Base-by-base conservation (phyloP, 805 yeast genomes). In the Candida silvicultrix region DNA sequence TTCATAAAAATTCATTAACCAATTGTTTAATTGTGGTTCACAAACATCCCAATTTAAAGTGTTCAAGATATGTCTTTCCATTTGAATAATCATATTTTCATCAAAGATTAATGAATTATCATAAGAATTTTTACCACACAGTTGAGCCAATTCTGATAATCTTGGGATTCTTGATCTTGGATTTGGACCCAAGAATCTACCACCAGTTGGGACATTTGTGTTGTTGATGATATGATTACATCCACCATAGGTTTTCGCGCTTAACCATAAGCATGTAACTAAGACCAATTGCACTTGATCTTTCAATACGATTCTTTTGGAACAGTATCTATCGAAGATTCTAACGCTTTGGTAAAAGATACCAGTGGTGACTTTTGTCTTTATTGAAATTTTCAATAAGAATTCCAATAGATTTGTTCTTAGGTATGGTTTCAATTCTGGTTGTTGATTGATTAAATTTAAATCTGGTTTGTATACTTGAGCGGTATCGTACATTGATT, bases 271-370 rank as follows among this genome's bases (percentile, higher is more conserved):
- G 49, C 96, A 88, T 5, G 96, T 88, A 49, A 95, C 85, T 29
- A 95, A 89, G 11, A 92, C 92, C 45, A 92, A 73, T 65, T 90
- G 97, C 50, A 88, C 82, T 66, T 90, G 98, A 47, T 86, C 90
- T 53, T 83, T 78, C 51, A 85, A 75, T 1, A 90, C 94, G 8
- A 89, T 80, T 55, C 98, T 74, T 56, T 83, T 85, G 44, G 96
- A 85, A 62, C 96, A 86, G 68, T 92, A 92, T 50, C 97, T 78
- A 64, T 92, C 99, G 50, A 92, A 85, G 44, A 90, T 73, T 55
- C 83, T 81, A 36, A 83, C 80, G 0, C 85, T 81, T 60, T 80
- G 70, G 78, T 80, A 69, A 71, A 80, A 71, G 58, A 87, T 71
- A 71, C 81, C 68, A 71, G 89, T 76, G 56, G 89, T 58, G 66